Evolutionary conservation across 257 asterid genomes (phyloP).

Genomic region (Verbascum thapsus): DNA sequence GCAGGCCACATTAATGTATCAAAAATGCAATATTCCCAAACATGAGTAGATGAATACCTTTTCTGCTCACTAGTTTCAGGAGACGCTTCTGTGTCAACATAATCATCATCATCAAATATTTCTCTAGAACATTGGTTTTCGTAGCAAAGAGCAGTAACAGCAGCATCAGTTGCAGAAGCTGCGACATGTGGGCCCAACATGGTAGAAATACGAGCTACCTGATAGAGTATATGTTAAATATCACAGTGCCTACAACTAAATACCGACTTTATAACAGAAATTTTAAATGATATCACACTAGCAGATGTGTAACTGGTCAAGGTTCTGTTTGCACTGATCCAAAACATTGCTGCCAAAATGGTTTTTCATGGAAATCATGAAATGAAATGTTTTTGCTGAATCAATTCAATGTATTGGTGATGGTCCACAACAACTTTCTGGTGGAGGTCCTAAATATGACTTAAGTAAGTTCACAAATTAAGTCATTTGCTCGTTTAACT

Average conservation of each 20-base stretch:
- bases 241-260: constrained; percentile 7
- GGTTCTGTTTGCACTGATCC: not conserved
- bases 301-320: constrained; percentile 1
- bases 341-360: not conserved
- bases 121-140: constrained; percentile 87
- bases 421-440: too few relatives aligned
- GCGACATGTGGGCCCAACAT: constrained; percentile 73
- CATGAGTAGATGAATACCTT: constrained; percentile 45
- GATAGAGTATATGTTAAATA: constrained; percentile 32
- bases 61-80: constrained; percentile 43
- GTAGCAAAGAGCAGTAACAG: constrained; percentile 81
- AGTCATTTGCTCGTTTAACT: not conserved
- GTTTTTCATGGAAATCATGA: not conserved
- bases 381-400: not conserved
- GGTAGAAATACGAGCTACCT: constrained; percentile 77
- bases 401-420: not conserved
- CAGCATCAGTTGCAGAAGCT: constrained; percentile 90
- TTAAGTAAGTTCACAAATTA: not conserved
- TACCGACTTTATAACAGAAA: constrained; percentile 3
- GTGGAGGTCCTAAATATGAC: constrained; percentile 4
- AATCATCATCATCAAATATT: constrained; percentile 56
- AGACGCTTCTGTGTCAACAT: constrained; percentile 40
- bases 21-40: too few relatives aligned
- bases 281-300: constrained; percentile 4
- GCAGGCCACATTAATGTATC: too few relatives aligned